Base-by-base conservation (phyloP, 148 eudicot species). In the Arbutus unedo region DNA sequence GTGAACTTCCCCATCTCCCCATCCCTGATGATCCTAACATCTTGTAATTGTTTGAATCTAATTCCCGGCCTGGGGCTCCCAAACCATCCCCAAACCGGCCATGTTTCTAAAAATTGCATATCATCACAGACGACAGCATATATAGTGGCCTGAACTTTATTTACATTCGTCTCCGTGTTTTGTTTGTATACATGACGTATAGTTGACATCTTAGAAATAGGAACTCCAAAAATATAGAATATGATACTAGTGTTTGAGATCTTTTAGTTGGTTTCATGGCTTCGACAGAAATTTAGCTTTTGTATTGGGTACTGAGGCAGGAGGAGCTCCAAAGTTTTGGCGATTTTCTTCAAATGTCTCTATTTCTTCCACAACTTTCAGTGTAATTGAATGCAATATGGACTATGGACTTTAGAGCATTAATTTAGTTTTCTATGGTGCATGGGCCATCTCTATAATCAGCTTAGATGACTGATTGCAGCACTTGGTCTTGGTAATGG, bases 181-280 rank as follows among this genome's bases (percentile, higher is more conserved):
- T 31, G 38, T 31, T 31, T 31, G 38, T 31, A 31, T 31, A 31
- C 38, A 31, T 1, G 38, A 31, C 38, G 38, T 31, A 18, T 70
- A 4, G 71, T 66, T 66, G 16, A 13, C 31, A 23, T 25, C 71
- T 66, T 8, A 15, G 18, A 70, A 15, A 15, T 38, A 47, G 49
- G 74, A 16, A 45, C n/a, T 15, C 6, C 14, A 70, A 70, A 31
- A 14, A 70, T 43, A 8, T 43, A 41, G n/a, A 5, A 43, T 5
- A 43, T 41, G 74, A 15, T 19, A 15, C 11, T 15, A 68, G 31
- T 5, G 14, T 68, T 68, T 11, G 10, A 70, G 47, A 8, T 67
- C 44, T 70, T 70, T 70, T 70, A 48, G 74, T 70, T 70, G 3
- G n/a, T 66, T 66, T 66, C 71, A 66, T 31, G 15, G 71, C 44